A percentile compares a stretch with the other conserved stretches of the same genome.
These are phyloP conservation scores for Solanum megistacrolobum DNA, from an alignment of 257 asterid genomes.

Conservation along the genomic window DNA sequence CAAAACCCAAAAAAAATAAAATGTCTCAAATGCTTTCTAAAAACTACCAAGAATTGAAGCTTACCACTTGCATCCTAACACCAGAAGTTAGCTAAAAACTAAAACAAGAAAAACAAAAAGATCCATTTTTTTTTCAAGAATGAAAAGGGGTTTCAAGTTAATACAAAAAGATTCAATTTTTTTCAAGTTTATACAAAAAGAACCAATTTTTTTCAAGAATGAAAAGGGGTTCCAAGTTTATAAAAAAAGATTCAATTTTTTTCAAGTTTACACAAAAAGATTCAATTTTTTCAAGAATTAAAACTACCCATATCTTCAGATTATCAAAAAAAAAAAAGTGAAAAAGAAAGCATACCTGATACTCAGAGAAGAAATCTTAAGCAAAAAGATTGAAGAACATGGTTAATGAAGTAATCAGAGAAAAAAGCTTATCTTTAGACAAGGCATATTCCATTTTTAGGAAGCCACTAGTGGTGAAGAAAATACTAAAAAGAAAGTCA, in stretches of 20 bases:
- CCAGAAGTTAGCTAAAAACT: background rate
- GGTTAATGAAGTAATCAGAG: background rate
- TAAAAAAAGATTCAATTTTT: too few species aligned
- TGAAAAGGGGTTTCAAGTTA: background rate
- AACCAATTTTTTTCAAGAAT: background rate
- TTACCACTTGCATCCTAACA: background rate
- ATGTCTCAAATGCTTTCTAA: background rate
- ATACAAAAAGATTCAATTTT: background rate
- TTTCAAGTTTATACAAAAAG: background rate
- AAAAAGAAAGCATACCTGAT: background rate
- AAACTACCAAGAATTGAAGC: background rate
- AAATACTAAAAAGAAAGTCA: background rate
- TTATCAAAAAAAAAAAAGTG: background rate
- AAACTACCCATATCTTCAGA: background rate
- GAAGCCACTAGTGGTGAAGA: background rate
- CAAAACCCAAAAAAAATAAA: background rate
- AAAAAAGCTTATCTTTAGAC: background rate
- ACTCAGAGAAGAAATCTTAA: background rate
- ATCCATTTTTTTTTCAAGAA: background rate
- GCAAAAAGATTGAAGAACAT: background rate
- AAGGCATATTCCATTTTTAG: background rate
- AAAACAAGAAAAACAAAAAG: background rate
- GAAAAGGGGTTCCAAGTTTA: background rate
- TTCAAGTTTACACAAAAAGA: background rate
- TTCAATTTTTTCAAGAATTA: background rate